Base-by-base conservation (phyloP, 202 grass and related monocot genomes). In the Miscanthus sacchariflorus region DNA sequence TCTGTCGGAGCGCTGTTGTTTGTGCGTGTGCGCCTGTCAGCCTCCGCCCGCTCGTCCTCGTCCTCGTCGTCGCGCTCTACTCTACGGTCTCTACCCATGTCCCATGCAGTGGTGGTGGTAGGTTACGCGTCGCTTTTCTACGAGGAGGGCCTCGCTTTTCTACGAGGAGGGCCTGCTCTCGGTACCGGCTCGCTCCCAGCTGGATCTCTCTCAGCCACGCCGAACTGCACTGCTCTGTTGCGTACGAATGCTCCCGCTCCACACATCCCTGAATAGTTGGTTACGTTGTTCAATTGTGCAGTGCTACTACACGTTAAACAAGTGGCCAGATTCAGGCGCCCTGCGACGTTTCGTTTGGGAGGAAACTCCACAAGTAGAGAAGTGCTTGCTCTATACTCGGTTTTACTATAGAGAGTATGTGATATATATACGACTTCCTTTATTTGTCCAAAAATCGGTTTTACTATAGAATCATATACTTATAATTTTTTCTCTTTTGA, bases 121-220 rank as follows among this genome's bases (percentile, higher is more conserved):
- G 89, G 89, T 91, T 91, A 81, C 59, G 48, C 81, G 85, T 91
- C 89, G 89, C 85, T 91, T 87, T 91, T 75, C 48, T 79, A 61
- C 85, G 70, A 61, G 58, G 35, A 83, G 18, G 18, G 79, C 12
- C 40, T 74, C 56, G 21, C 45, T 9, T 33, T 33, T 33, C 30
- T 33, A 33, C 30, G 30, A 33, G 30, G 30, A 33, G 30, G 30
- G 30, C 48, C 48, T 50, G 13, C 52, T 56, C 70, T 81, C 77
- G 5, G 13, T 43, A 49, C 68, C 56, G 67, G 6, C 48, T 72
- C 45, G 45, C 35, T 81, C 78, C 78, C 35, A 56, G 44, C 76
- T 87, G 84, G 86, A 87, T 56, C 79, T 52, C 77, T 39, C 8
- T 18, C 17, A 63, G 59, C 8, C 7, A 63, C 9, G 59, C n/a